A percentile compares a stretch with the other conserved stretches of the same genome.
Conservation (phyloP, 1,284 basidiomycete species). For the Rugosomyces carneus region DNA sequence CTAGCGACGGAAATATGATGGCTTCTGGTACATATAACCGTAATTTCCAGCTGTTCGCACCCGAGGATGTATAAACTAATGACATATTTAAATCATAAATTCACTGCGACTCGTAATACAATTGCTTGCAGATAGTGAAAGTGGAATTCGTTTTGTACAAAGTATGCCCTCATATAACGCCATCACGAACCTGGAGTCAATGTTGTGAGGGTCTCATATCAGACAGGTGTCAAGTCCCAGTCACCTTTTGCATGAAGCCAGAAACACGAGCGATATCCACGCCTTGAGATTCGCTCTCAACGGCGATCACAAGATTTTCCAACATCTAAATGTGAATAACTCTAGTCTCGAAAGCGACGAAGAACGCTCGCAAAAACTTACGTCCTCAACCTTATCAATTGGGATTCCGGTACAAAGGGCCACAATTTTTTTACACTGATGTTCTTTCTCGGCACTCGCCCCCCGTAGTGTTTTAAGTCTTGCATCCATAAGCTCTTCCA, state of each 20-base stretch:
- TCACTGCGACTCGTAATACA: conserved; percentile 20
- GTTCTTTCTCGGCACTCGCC: conserved; percentile 79
- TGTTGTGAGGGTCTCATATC: background rate
- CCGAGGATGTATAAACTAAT: conserved; percentile 41
- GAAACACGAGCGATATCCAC: conserved; percentile 84
- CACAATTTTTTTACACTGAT: conserved; percentile 88
- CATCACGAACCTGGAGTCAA: conserved; percentile 52
- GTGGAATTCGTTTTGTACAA: conserved; percentile 4
- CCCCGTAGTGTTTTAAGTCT: conserved; percentile 70
- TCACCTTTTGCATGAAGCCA: conserved; percentile 82
- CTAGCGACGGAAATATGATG: conserved; percentile 76
- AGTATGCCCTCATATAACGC: conserved; percentile 44
- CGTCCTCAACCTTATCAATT: conserved; percentile 84
- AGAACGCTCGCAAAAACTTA: conserved; percentile 33
- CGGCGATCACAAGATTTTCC: conserved; percentile 81
- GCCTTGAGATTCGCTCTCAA: conserved; percentile 82
- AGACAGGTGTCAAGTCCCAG: conserved; percentile 5
- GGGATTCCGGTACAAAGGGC: conserved; percentile 85
- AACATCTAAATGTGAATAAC: conserved; percentile 57
- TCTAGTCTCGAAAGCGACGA: conserved; percentile 6
- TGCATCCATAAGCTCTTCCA: conserved; percentile 68
- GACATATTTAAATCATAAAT: conserved; percentile 15
- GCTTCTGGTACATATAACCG: conserved; percentile 90
- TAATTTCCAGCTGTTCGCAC: conserved; percentile 88
- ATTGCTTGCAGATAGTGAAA: conserved; percentile 13